These are phyloP conservation scores for Adenanthera pavonina DNA, from an alignment of 306 rosid species.

Conservation along the genomic window DNA sequence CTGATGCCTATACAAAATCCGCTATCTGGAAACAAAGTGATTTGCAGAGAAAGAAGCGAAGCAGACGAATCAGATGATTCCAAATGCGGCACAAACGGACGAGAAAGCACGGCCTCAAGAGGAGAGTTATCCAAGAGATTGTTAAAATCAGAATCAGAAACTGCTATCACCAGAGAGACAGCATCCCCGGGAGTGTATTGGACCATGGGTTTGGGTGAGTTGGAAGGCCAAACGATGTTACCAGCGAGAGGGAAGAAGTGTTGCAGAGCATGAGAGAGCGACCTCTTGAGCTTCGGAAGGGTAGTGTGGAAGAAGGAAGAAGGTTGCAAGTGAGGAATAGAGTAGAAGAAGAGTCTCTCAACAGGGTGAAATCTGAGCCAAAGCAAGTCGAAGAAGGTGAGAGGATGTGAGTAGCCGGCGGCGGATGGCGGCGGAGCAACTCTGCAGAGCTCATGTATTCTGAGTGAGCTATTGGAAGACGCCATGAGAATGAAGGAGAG, in stretches of 20 bases:
- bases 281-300: not conserved
- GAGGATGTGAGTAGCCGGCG: not conserved
- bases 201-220: not conserved
- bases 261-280: not conserved
- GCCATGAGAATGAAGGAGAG: too few relatives aligned
- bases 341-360: not conserved
- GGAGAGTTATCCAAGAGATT: not conserved
- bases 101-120: slow-evolving; percentile 18
- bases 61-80: slow-evolving; percentile 11
- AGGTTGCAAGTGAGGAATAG: not conserved
- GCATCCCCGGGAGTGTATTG: not conserved
- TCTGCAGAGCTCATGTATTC: not conserved
- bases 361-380: not conserved
- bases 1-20: slow-evolving; percentile 52
- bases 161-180: not conserved
- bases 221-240: not conserved
- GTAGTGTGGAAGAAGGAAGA: not conserved
- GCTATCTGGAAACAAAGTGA: slow-evolving; percentile 46
- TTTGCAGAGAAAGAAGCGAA: slow-evolving; percentile 40
- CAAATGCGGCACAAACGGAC: slow-evolving; percentile 47
- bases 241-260: slow-evolving; percentile 14
- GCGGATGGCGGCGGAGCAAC: not conserved
- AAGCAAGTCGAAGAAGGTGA: not conserved
- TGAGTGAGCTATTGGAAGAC: not conserved
- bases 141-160: not conserved